Evolutionary conservation across 371 early-diverging fungal genomes (phyloP), one percentile per base, ranked within the genome.

Genomic region (Mucor velutinosus): DNA sequence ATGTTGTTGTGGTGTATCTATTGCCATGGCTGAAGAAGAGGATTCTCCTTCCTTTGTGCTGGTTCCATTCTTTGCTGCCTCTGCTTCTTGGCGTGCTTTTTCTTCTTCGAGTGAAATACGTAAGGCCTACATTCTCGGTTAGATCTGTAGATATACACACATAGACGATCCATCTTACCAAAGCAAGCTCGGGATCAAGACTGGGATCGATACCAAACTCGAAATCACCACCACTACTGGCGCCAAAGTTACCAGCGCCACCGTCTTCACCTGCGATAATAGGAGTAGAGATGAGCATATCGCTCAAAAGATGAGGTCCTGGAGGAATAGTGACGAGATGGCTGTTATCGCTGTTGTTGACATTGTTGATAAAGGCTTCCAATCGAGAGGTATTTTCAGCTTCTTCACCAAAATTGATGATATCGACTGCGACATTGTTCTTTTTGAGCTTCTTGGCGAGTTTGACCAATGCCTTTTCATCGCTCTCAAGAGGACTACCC

Each of bases 341-440:
- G 73, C 93, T 93, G 73, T 58, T 58, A 71, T 96, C 95, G 72
- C 87, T 89, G 80, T 86, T 91, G 81, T 95, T 95, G 30, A 96
- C 95, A 39, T 92, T 92, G 35, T 84, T 86, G 55, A 97, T 89
- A 78, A 98, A 97, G 7, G 96, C 95, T 60, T 94, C 90, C 66
- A 98, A 83, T 82, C 95, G 94, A 49, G 91, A 76, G n/a, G 92
- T 92, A 73, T 98, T 97, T 56, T 89, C 90, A 3, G 85, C 75
- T 60, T 95, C 94, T 81, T 99, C 98, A 61, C 99, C 99, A 88
- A 99, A 99, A 78, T 93, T 96, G 61, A 99, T 84, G 7, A 99
- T 85, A 72, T 99, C 98, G 14, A 99, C 90, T 19, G 94, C 94
- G 35, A 99, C 90, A 65, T 95, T 97, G 84, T 97, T 98, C 87